Evolutionary conservation across 192 early-diverging fungal species (phyloP).

Genomic region (Coemansia interrupta): DNA sequence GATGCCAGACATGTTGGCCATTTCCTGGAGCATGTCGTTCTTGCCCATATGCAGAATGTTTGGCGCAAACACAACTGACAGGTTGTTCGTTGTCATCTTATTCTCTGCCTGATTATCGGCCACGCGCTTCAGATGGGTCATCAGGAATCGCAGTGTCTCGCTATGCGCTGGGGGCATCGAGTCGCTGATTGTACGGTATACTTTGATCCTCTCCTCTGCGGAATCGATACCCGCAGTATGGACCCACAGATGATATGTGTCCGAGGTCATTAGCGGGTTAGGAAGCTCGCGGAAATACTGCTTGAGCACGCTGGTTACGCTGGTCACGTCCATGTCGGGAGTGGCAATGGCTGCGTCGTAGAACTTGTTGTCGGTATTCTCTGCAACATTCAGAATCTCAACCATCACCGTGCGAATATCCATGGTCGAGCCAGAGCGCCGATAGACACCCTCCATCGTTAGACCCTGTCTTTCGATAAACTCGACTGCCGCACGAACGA

Average conservation of each 20-base stretch:
- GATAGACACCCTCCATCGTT: conserved; percentile 75
- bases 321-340: conserved; percentile 61
- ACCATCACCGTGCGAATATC: conserved; percentile 65
- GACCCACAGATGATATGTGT: conserved; percentile 65
- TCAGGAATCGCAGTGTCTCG: conserved; percentile 59
- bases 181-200: conserved; percentile 41
- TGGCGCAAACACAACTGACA: conserved; percentile 92
- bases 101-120: conserved; percentile 61
- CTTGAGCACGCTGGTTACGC: conserved; percentile 75
- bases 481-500: conserved; percentile 64
- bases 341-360: conserved; percentile 35
- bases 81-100: conserved; percentile 88
- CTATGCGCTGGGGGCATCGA: conserved; percentile 64
- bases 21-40: conserved; percentile 56
- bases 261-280: conserved; percentile 67
- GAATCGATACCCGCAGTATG: conserved; percentile 49
- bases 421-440: conserved; percentile 70
- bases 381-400: conserved; percentile 59
- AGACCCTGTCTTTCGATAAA: conserved; percentile 69
- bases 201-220: conserved; percentile 33
- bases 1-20: conserved; percentile 71
- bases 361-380: conserved; percentile 52
- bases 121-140: conserved; percentile 66
- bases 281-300: conserved; percentile 77
- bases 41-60: conserved; percentile 69